Evolutionary conservation across 768 basidiomycete species (phyloP), one percentile per base, ranked within the genome.

Genomic region (Hirschioporus abietinus): DNA sequence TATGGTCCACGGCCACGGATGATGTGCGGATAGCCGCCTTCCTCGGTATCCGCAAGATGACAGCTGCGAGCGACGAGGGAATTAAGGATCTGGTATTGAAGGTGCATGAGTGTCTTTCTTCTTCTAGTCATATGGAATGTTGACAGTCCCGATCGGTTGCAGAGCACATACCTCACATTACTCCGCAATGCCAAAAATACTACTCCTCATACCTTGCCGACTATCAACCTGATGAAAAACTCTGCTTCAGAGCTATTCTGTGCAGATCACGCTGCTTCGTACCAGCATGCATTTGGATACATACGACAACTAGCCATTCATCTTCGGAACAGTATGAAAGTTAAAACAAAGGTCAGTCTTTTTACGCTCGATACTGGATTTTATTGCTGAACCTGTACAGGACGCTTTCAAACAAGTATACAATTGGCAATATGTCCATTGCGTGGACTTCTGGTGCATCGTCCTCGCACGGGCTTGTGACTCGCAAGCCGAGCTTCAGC

Each of bases 381-480:
- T 63, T 61, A 66, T 66, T 62, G 60, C 65, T 27, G 67, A 52
- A 35, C 7, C 63, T 35, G 64, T 66, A 24, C 75, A 94, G 90
- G 95, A 99, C 70, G 88, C 93, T 9, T 96, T 91, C 79, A 90
- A 90, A 76, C 89, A 91, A 71, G 96, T 99, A 24, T 97, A 99
- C 78, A 99, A 98, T 78, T 99, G 97, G 97, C 97, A 98, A 78
- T 98, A 90, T 70, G 91, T 90, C 1, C 97, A 99, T 75, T 93
- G 88, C 67, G 81, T 99, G 70, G 97, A 99, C 80, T 99, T 99
- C 73, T 99, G 97, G 97, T 85, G 87, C 57, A 83, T 93, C 58
- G 94, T 98, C 10, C 83, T 99, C 10, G 90, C 89, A 24, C 83
- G 89, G 59, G 90, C 93, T 18, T 96, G 93, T 72, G 87, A 89